phyloP scores from a whole-genome alignment of 768 basidiomycete genomes.

The Podaxis sp. region DNA sequence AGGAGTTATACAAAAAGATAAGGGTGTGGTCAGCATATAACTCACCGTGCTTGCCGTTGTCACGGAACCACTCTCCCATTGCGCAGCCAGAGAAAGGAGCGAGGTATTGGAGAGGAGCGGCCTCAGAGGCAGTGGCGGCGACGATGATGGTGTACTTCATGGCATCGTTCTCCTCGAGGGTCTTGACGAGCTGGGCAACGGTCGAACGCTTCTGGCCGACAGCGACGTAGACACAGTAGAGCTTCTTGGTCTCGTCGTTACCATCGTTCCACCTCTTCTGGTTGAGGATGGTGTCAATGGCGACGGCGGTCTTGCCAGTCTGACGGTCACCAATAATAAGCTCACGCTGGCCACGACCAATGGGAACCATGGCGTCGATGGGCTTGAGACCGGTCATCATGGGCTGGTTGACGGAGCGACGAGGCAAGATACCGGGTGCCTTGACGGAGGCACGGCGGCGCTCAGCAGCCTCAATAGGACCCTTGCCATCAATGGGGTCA shows the following conservation, averaged over 20 bases:
- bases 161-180: slow-evolving; percentile 99
- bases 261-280: slow-evolving; percentile 99
- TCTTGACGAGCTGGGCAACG: slow-evolving; percentile 98
- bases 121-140: slow-evolving; percentile 98
- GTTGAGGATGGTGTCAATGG: slow-evolving; percentile 99
- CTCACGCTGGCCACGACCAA: slow-evolving; percentile 99
- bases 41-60: slow-evolving; percentile 98
- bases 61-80: slow-evolving; percentile 99
- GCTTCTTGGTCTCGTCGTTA: slow-evolving; percentile 93
- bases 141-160: slow-evolving; percentile 99
- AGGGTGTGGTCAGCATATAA: not conserved
- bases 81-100: slow-evolving; percentile 99
- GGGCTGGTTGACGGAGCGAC: slow-evolving; percentile 99
- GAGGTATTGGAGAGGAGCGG: slow-evolving; percentile 98
- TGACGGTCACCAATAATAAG: slow-evolving; percentile 99
- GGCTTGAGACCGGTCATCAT: slow-evolving; percentile 99
- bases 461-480: slow-evolving; percentile 90
- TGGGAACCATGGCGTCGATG: slow-evolving; percentile 99
- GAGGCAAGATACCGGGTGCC: slow-evolving; percentile 98
- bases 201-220: slow-evolving; percentile 99
- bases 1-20: slow-evolving; percentile 9
- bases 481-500: slow-evolving; percentile 99
- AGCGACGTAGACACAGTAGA: slow-evolving; percentile 99
- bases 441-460: slow-evolving; percentile 97
- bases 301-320: slow-evolving; percentile 99